A percentile compares a stretch with the other conserved stretches of the same genome.
Evolutionary conservation across 176 grass and related monocot species (phyloP).

Genomic region (Bromus sterilis): DNA sequence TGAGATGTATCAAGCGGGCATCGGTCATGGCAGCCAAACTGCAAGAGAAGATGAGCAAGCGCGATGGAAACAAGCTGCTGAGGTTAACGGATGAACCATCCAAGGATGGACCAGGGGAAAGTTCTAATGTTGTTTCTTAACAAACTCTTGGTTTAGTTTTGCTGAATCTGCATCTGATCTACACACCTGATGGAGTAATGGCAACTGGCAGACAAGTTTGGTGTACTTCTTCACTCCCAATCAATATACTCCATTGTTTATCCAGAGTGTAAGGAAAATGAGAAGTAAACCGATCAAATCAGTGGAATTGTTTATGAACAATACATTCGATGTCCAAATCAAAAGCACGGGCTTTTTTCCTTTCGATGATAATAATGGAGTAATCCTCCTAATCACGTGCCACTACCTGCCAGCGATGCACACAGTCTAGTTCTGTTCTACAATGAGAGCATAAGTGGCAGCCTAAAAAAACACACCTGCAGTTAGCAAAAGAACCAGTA

Average conservation of each 20-base stretch:
- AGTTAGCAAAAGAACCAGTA: too few species aligned
- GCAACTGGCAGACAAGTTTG: too few species aligned
- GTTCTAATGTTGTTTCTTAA: too few species aligned
- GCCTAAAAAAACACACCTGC: not conserved
- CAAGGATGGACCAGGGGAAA: not conserved
- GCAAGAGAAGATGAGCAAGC: slow-evolving; percentile 47
- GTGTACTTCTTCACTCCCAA: too few species aligned
- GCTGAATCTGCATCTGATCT: too few species aligned
- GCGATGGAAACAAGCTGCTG: slow-evolving; percentile 16
- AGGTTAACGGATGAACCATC: not conserved
- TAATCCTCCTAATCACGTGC: not conserved
- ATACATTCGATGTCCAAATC: not conserved
- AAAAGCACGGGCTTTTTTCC: not conserved
- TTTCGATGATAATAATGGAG: not conserved
- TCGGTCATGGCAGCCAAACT: slow-evolving; percentile 69
- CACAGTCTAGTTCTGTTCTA: not conserved
- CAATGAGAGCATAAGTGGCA: not conserved
- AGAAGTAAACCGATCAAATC: too few species aligned
- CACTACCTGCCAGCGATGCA: too few species aligned
- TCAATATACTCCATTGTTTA: too few species aligned
- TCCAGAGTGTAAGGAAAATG: too few species aligned
- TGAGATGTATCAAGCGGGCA: slow-evolving; percentile 61
- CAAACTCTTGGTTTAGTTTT: too few species aligned
- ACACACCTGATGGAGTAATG: too few species aligned
- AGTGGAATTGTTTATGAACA: too few species aligned